A percentile compares a stretch with the other conserved stretches of the same genome.
These are phyloP conservation scores for Lumnitzera littorea DNA, from an alignment of 345 rosid species.

Conservation along the genomic window DNA sequence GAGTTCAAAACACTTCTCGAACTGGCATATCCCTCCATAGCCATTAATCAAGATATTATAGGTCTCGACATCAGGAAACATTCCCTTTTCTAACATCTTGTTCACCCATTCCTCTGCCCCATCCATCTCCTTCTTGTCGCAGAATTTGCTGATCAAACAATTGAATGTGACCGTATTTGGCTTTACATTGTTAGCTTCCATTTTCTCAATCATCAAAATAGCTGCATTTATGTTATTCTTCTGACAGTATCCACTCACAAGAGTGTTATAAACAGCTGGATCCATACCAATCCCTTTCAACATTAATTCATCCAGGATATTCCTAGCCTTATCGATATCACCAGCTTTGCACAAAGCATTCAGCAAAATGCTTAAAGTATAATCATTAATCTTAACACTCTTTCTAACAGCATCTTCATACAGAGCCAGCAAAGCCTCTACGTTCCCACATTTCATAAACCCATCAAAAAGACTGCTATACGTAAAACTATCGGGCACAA, in stretches of 20 bases:
- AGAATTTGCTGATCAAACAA: constrained; percentile 47
- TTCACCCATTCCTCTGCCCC: constrained; percentile 53
- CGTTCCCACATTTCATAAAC: constrained; percentile 27
- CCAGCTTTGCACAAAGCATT: constrained; percentile 61
- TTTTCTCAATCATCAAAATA: constrained; percentile 27
- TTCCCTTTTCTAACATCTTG: constrained; percentile 55
- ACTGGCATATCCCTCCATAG: constrained; percentile 47
- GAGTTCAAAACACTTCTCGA: constrained; percentile 57
- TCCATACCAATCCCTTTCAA: constrained; percentile 41
- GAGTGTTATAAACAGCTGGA: constrained; percentile 47
- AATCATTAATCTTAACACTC: constrained; percentile 42
- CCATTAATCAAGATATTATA: constrained; percentile 63
- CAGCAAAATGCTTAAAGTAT: constrained; percentile 50
- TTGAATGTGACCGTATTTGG: constrained; percentile 56
- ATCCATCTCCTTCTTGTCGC: constrained; percentile 51
- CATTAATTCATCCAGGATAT: constrained; percentile 40
- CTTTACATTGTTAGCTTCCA: constrained; percentile 55
- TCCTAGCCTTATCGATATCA: constrained; percentile 52
- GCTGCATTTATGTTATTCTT: constrained; percentile 47
- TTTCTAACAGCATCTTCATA: constrained; percentile 31
- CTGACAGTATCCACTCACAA: constrained; percentile 61
- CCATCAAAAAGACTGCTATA: constrained; percentile 53
- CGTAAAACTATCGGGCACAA: constrained; percentile 57
- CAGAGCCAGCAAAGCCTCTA: constrained; percentile 34
- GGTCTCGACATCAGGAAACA: constrained; percentile 50